phyloP scores from a whole-genome alignment of 2,329 filamentous ascomycete genomes.

The Arthroderma uncinatum region DNA sequence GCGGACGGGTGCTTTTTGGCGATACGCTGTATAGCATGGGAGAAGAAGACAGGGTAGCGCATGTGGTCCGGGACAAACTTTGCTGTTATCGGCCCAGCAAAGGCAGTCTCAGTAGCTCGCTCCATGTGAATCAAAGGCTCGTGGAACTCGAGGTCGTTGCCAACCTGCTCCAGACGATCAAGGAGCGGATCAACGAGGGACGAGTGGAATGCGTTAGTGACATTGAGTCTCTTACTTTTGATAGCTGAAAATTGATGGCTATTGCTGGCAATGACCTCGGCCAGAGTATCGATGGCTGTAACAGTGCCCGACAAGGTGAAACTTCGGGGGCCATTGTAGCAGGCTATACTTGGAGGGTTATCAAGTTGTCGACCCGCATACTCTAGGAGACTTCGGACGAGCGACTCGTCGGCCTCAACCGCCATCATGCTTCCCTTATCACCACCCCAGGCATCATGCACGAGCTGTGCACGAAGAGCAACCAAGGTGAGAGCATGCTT shows the following conservation, averaged over 20 bases:
- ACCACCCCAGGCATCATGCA: conserved; percentile 9
- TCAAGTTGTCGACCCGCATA: background rate
- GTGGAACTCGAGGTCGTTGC: background rate
- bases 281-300: conserved; percentile 12
- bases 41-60: conserved; percentile 38
- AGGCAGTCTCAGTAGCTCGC: background rate
- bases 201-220: conserved; percentile 2
- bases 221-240: background rate
- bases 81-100: background rate
- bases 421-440: conserved; percentile 24
- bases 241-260: conserved; percentile 10
- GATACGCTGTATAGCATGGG: conserved; percentile 32
- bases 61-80: conserved; percentile 28
- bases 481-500: conserved; percentile 24
- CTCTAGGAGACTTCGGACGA: no score
- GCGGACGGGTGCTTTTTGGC: conserved; percentile 18
- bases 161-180: background rate
- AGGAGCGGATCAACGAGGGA: background rate
- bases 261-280: background rate
- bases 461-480: conserved; percentile 19
- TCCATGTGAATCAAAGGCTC: background rate
- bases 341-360: background rate
- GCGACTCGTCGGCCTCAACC: background rate
- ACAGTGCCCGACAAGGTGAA: conserved; percentile 17
- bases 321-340: conserved; percentile 12